A percentile compares a stretch with the other conserved stretches of the same genome.
phyloP scores from a whole-genome alignment of 371 early-diverging fungal genomes.

The Nematocida displodere region DNA sequence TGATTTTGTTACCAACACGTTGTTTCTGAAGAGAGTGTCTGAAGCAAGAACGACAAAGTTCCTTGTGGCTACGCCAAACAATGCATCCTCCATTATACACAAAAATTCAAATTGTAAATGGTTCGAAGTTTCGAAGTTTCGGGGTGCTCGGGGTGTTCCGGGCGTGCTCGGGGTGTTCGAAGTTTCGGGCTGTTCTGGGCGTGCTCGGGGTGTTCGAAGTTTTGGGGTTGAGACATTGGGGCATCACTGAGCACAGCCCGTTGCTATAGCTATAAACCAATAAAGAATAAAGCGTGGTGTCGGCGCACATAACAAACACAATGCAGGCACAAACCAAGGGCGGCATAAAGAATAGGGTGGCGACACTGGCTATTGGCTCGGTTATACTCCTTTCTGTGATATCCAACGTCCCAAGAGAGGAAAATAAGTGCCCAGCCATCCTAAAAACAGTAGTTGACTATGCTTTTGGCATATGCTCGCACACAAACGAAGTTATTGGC shows the following conservation, averaged over 20 bases:
- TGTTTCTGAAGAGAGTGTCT: constrained; percentile 38
- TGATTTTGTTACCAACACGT: constrained; percentile 50
- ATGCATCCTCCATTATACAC: constrained; percentile 31
- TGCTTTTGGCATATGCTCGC: background rate
- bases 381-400: constrained; percentile 34
- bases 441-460: background rate
- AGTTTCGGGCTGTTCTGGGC: too few species aligned
- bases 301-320: too few species aligned
- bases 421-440: background rate
- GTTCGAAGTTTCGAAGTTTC: background rate
- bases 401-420: background rate
- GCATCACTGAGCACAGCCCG: too few species aligned
- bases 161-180: background rate
- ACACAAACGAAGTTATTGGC: background rate
- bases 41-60: constrained; percentile 41
- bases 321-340: too few species aligned
- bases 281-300: too few species aligned
- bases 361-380: constrained; percentile 17
- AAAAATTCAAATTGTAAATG: background rate
- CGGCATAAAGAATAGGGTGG: constrained; percentile 8
- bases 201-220: too few species aligned
- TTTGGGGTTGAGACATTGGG: too few species aligned
- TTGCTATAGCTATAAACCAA: too few species aligned
- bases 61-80: constrained; percentile 42
- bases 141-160: background rate